Evolutionary conservation across 169 alveolate species (phyloP).

Genomic region (Besnoitia besnoiti): DNA sequence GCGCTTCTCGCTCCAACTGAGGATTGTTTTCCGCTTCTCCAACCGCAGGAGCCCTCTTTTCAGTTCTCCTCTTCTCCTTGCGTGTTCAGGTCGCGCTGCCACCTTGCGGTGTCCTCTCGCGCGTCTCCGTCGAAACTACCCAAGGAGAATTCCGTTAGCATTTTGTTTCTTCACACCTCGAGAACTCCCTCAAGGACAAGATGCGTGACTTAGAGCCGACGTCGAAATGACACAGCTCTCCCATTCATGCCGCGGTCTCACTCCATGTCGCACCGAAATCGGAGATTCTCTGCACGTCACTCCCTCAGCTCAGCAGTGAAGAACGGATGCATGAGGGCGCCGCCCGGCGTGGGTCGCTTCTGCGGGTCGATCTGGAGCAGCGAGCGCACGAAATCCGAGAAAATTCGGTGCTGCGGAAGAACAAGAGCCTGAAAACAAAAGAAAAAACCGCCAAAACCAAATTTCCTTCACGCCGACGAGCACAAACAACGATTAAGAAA

Average conservation of each 20-base stretch:
- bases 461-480: not conserved
- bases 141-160: no score
- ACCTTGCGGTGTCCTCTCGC: not conserved
- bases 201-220: no score
- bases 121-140: no score
- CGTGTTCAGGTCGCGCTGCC: not conserved
- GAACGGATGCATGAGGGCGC: conserved; percentile 86
- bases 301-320: conserved; percentile 38
- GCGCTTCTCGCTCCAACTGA: no score
- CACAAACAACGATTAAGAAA: not conserved
- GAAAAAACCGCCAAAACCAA: not conserved
- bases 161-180: no score
- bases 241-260: no score
- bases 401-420: conserved; percentile 79
- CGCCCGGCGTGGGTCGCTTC: conserved; percentile 86
- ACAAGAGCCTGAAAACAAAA: conserved; percentile 74
- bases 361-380: conserved; percentile 84
- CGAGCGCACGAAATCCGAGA: conserved; percentile 85
- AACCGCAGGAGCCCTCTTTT: not conserved
- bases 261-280: no score
- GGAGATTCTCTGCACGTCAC: not conserved
- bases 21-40: no score
- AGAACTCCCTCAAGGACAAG: no score
- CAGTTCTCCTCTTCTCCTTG: not conserved
- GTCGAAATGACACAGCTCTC: no score